phyloP scores from a whole-genome alignment of 306 rosid species.

The Gillenia trifoliata region DNA sequence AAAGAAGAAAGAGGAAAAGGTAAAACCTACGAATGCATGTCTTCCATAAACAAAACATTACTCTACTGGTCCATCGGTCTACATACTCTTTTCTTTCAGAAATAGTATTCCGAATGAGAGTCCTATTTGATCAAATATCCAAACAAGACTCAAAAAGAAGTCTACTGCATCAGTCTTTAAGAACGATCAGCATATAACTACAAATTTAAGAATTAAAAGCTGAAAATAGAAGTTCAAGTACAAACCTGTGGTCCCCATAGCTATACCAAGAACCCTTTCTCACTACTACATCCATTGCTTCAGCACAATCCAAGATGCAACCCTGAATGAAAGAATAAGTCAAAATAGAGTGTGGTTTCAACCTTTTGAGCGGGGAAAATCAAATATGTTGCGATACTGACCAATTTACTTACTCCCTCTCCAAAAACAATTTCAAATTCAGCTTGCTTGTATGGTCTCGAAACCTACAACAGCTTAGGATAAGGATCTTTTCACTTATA shows the following conservation, averaged over 20 bases:
- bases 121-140: neutral
- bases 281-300: slow-evolving; percentile 66
- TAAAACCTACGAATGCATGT: no score
- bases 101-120: neutral
- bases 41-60: neutral
- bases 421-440: slow-evolving; percentile 96
- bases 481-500: slow-evolving; percentile 12
- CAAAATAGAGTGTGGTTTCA: slow-evolving; percentile 18
- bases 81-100: neutral
- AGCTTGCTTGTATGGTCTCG: slow-evolving; percentile 96
- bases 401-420: slow-evolving; percentile 86
- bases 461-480: slow-evolving; percentile 57
- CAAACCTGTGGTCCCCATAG: slow-evolving; percentile 86
- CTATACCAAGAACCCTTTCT: slow-evolving; percentile 98
- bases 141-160: neutral
- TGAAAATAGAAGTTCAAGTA: slow-evolving; percentile 16
- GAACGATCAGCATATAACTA: neutral
- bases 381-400: slow-evolving; percentile 25
- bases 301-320: slow-evolving; percentile 95
- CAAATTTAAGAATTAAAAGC: slow-evolving; percentile 1
- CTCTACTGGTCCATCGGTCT: neutral
- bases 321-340: slow-evolving; percentile 58
- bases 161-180: neutral
- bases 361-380: slow-evolving; percentile 3
- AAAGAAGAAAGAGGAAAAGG: neutral